Evolutionary conservation across 371 early-diverging fungal genomes (phyloP).

Genomic region (Actinomucor elegans): DNA sequence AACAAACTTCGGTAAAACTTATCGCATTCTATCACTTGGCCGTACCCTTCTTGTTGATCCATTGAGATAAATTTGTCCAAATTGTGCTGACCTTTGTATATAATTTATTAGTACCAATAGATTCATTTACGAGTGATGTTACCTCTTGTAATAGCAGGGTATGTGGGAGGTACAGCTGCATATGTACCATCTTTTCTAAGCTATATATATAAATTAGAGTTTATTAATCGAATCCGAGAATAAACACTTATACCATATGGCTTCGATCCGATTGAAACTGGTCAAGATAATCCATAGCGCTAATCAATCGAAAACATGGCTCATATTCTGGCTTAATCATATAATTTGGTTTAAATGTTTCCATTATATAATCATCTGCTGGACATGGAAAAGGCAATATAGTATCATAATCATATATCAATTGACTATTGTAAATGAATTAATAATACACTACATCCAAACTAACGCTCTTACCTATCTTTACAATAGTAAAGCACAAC

Average conservation of each 20-base stretch:
- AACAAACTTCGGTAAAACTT: not conserved
- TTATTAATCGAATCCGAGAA: not conserved
- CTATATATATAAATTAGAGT: not conserved
- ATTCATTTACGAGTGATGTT: no score
- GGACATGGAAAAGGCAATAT: slow-evolving; percentile 34
- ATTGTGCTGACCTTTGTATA: slow-evolving; percentile 8
- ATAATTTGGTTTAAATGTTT: slow-evolving; percentile 33
- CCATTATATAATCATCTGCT: slow-evolving; percentile 19
- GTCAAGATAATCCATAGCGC: slow-evolving; percentile 26
- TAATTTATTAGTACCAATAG: no score
- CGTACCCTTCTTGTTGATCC: not conserved
- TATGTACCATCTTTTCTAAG: slow-evolving; percentile 25
- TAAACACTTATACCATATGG: slow-evolving; percentile 38
- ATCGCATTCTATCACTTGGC: not conserved
- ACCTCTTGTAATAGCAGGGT: slow-evolving; percentile 29
- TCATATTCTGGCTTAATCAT: slow-evolving; percentile 20
- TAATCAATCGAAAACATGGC: slow-evolving; percentile 33
- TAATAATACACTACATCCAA: not conserved
- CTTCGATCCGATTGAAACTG: slow-evolving; percentile 42
- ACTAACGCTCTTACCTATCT: not conserved
- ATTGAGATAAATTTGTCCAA: slow-evolving; percentile 24
- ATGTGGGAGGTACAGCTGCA: slow-evolving; percentile 28
- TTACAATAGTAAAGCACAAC: slow-evolving; percentile 26
- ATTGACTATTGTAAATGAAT: not conserved
- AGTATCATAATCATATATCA: slow-evolving; percentile 43